These are phyloP conservation scores for Cephalotrichum gorgonifer DNA, from an alignment of 2,329 filamentous ascomycete species.

Conservation along the genomic window DNA sequence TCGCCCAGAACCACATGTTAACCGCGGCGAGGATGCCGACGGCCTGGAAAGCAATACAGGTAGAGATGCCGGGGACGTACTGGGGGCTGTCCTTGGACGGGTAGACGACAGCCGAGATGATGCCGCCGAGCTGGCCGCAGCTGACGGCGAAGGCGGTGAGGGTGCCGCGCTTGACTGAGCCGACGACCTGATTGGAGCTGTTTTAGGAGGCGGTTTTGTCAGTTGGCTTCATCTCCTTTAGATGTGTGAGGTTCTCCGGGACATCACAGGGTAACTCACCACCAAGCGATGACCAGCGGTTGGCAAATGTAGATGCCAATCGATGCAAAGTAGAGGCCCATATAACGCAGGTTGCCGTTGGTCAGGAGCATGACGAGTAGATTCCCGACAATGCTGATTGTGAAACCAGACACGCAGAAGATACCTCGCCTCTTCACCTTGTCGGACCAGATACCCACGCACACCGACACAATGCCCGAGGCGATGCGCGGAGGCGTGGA, in stretches of 20 bases:
- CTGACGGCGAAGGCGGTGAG: conserved; percentile 34
- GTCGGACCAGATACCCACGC: conserved; percentile 15
- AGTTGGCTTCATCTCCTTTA: background rate
- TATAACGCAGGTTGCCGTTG: conserved; percentile 13
- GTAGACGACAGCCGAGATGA: conserved; percentile 16
- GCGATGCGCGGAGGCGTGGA: conserved; percentile 17
- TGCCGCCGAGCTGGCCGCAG: conserved; percentile 30
- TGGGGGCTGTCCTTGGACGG: conserved; percentile 14
- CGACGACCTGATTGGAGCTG: conserved; percentile 30
- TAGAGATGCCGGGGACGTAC: conserved; percentile 17
- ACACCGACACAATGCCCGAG: conserved; percentile 20
- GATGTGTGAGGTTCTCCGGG: background rate
- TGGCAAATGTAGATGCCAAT: conserved; percentile 19
- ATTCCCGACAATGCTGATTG: conserved; percentile 13
- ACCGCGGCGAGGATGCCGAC: conserved; percentile 8
- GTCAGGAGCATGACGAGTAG: conserved; percentile 23
- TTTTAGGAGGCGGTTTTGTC: background rate
- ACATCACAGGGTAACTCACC: conserved; percentile 14
- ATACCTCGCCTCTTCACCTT: conserved; percentile 11
- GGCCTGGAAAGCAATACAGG: conserved; percentile 17
- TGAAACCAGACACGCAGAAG: conserved; percentile 14
- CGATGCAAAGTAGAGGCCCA: conserved; percentile 19
- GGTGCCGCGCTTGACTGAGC: conserved; percentile 33
- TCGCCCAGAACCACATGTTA: conserved; percentile 11
- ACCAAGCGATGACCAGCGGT: conserved; percentile 28